Evolutionary conservation across 208 protist species (phyloP), one percentile per base, ranked within the genome.

Genomic region (Borovskyia barvae): DNA sequence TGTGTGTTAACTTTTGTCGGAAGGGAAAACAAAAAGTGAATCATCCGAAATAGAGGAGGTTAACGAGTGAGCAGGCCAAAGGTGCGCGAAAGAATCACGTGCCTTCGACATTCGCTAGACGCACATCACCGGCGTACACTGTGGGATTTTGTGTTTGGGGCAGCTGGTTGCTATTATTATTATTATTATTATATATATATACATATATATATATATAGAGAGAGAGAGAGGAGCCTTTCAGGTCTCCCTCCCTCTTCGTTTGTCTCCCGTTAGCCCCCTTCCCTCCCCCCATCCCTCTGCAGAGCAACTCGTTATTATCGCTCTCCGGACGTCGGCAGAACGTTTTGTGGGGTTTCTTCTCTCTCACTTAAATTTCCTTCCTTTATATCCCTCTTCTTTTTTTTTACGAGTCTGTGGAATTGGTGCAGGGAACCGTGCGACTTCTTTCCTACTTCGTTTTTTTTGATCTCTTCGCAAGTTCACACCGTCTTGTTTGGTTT

Each of bases 391-490:
- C 43, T 52, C 14, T 63, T 63, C 53, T 29, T 33, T 5, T 68
- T 45, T 37, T 49, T 61, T 32, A 15, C 2, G 5, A 22, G 14
- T 15, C 35, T 39, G 8, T 14, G 35, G 14, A 26, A 25, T 9
- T 51, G 29, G 12, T 6, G 22, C 29, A 32, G 42, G 15, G 6
- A n/a, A n/a, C n/a, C n/a, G n/a, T n/a, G n/a, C 37, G 17, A 28
- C 14, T 42, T 40, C 17, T 46, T 41, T 41, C 32, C 50, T 51
- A 41, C 35, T 40, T 66, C 41, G 15, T n/a, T 67, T 53, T 62
- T 33, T 30, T 68, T 20, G 43, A 61, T 45, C 22, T 52, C 26
- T 48, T 62, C 14, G 63, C 41, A 56, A 55, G 52, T 37, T 47
- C 62, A 39, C 66, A 47, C 4, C 40, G 22, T 26, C 47, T 19